Evolutionary conservation across 345 rosid genomes (phyloP), one percentile per base, ranked within the genome.

Genomic region (Triadica sebifera): DNA sequence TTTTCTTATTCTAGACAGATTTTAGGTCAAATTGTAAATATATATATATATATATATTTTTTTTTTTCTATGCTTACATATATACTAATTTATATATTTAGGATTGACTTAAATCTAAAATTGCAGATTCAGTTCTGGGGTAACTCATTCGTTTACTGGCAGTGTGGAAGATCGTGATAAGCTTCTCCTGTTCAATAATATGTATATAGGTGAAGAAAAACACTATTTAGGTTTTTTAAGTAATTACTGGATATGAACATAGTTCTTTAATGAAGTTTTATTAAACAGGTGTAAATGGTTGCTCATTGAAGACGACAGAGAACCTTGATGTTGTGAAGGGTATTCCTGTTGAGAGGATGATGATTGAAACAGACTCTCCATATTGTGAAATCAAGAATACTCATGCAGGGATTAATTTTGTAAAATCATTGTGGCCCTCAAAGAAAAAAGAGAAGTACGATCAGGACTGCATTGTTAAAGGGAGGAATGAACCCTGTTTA

Each of bases 331-430:
- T 93, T 60, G 85, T 91, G 72, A 89, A 75, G 72, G 89, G 82
- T 16, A 84, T 95, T 70, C 97, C 97, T 4, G 73, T 87, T 70
- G 98, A 89, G 78, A 90, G 90, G 81, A 91, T 91, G 96, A 95
- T 93, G 98, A 91, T 93, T 17, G 98, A 95, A 81, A 95, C 97
- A 5, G 99, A 95, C 81, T 93, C 99, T 75, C 99, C 99, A n/a
- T 93, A 95, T 65, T 95, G 98, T 68, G 98, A 95, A 39, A 88
- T 95, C 46, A 95, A 84, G 74, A 95, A 80, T 82, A 88, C 97
- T 59, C 94, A 93, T 67, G 96, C 98, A 8, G 94, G 98, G 43
- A 85, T 90, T 41, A 79, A 69, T 37, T 87, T 86, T 34, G 88
- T 95, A 22, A 90, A 90, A 73, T 86, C 94, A 46, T 51, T 61